A percentile compares a stretch with the other conserved stretches of the same genome.
Evolutionary conservation across 441 rosid genomes (phyloP).

Genomic region (Manihot esculenta): DNA sequence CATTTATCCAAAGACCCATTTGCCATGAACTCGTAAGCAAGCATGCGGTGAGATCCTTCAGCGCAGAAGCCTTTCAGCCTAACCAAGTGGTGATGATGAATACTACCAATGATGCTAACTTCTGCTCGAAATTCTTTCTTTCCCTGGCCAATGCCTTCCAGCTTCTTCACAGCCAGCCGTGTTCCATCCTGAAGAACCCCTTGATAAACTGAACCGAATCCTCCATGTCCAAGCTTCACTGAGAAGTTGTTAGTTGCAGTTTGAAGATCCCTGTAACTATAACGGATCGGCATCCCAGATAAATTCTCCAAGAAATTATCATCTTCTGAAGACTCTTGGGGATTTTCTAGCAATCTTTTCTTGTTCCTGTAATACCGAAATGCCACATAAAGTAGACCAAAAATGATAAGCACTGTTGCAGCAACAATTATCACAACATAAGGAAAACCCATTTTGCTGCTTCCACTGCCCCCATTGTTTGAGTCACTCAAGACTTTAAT

Average conservation of each 20-base stretch:
- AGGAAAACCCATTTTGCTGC: slow-evolving; percentile 42
- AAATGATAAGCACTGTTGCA: slow-evolving; percentile 48
- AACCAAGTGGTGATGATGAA: slow-evolving; percentile 91
- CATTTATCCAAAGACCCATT: slow-evolving; percentile 87
- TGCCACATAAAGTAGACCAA: slow-evolving; percentile 49
- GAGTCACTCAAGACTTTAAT: slow-evolving; percentile 51
- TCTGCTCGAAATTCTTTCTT: slow-evolving; percentile 96
- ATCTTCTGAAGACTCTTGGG: slow-evolving; percentile 60
- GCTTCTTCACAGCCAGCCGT: slow-evolving; percentile 83
- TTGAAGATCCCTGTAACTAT: slow-evolving; percentile 73
- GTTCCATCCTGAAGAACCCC: slow-evolving; percentile 82
- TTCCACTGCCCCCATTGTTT: slow-evolving; percentile 24
- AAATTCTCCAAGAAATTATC: slow-evolving; percentile 68
- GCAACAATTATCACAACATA: slow-evolving; percentile 50
- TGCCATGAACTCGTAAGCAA: slow-evolving; percentile 81
- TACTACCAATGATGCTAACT: slow-evolving; percentile 86
- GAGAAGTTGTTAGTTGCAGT: slow-evolving; percentile 76
- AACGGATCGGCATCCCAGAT: slow-evolving; percentile 83
- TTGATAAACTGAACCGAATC: slow-evolving; percentile 86
- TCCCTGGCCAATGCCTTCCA: slow-evolving; percentile 94
- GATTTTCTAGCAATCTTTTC: slow-evolving; percentile 38
- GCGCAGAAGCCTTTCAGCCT: slow-evolving; percentile 83
- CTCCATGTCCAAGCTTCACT: slow-evolving; percentile 86
- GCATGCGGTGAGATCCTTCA: slow-evolving; percentile 83
- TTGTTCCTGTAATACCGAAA: slow-evolving; percentile 41